Evolutionary conservation across 2,329 filamentous ascomycete species (phyloP), one percentile per base, ranked within the genome.

Genomic region (Akanthomyces uredinophilus): DNA sequence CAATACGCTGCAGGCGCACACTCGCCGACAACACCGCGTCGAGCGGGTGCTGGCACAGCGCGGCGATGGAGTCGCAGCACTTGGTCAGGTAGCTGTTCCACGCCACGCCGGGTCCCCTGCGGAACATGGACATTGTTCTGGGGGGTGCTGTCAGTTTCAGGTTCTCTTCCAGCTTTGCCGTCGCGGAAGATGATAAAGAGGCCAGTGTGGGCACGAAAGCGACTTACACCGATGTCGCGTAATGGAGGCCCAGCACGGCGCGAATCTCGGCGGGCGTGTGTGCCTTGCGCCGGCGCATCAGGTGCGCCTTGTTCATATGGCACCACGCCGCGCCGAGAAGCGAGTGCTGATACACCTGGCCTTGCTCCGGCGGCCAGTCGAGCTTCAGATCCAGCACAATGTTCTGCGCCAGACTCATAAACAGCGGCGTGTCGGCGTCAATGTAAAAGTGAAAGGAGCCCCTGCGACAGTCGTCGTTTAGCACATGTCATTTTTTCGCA

Each of bases 401-500:
- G 5, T 52, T 54, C 14, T 60, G 58, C 27, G 58, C 58, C 3
- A 60, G 39, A 6, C 46, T 44, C 39, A 54, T 60, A 22, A 60
- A 60, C 0, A 54, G n/a, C 2, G 58, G 39, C 39, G 58, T 53
- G 10, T 60, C 58, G 5, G 41, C 37, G 7, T 74, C 70, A 5
- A 69, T 57, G 55, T 71, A 71, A 55, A 70, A 70, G 44, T 73
- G 69, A 37, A 70, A 66, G 13, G 74, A 70, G 20, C 69, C 70
- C 72, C 73, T 75, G 6, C 32, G 32, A 35, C 32, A 35, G 32
- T 8, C 10, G 32, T 8, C 32, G 32, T 5, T 35, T 35, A 35
- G 32, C 10, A 35, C 32, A 35, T 35, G 10, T 11, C 32, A 4
- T 39, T 39, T 39, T 16, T 39, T 39, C 16, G 37, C 13, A 5